These are phyloP conservation scores for Trichophyton simii DNA, from an alignment of 2,329 filamentous ascomycete species.

Conservation along the genomic window DNA sequence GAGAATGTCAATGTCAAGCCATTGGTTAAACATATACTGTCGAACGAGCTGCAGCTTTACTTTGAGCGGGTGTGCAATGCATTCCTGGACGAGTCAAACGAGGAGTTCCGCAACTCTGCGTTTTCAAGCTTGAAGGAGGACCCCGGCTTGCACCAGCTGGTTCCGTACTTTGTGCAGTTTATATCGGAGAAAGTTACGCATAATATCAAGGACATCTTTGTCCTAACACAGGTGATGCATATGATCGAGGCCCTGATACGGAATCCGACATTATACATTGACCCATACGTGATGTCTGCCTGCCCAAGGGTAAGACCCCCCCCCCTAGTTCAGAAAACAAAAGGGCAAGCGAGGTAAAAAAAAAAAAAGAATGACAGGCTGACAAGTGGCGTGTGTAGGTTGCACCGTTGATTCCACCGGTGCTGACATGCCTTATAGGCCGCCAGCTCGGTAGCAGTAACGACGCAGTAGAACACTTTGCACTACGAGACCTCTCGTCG, in stretches of 20 bases:
- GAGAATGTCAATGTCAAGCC: slow-evolving; percentile 78
- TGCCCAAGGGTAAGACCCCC: no score
- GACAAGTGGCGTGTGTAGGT: slow-evolving; percentile 27
- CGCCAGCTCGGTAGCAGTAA: slow-evolving; percentile 57
- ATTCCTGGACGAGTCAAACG: slow-evolving; percentile 68
- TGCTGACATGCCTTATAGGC: slow-evolving; percentile 81
- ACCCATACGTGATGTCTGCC: slow-evolving; percentile 53
- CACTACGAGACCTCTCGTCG: slow-evolving; percentile 71
- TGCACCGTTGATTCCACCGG: slow-evolving; percentile 63
- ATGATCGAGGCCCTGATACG: slow-evolving; percentile 71
- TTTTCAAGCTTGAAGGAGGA: slow-evolving; percentile 77
- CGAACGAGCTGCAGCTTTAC: slow-evolving; percentile 90
- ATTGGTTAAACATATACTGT: slow-evolving; percentile 87
- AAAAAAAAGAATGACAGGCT: neutral
- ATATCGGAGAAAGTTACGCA: slow-evolving; percentile 94
- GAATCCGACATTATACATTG: slow-evolving; percentile 67
- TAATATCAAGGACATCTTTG: slow-evolving; percentile 76
- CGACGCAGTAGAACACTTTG: slow-evolving; percentile 52
- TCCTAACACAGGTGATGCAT: slow-evolving; percentile 84
- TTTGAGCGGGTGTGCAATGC: slow-evolving; percentile 91
- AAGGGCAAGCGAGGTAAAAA: neutral
- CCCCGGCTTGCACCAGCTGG: slow-evolving; percentile 83
- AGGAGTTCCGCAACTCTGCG: slow-evolving; percentile 75
- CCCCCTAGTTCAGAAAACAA: neutral
- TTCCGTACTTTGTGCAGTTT: slow-evolving; percentile 94